Base-by-base conservation (phyloP, 1,284 basidiomycete genomes). In the Austroboletus rostrupii region DNA sequence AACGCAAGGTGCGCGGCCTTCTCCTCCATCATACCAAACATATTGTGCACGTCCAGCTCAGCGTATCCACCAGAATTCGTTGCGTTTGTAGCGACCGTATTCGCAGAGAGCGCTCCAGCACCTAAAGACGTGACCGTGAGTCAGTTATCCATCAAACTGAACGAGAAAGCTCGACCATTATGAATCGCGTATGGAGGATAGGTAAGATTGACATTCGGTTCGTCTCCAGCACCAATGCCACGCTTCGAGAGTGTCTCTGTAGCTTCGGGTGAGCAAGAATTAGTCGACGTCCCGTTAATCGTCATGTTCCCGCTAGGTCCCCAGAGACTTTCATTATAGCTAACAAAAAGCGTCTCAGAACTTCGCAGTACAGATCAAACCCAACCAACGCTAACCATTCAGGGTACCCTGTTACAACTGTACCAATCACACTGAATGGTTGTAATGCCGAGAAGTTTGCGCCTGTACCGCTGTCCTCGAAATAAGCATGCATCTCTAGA, bases 241-340 rank as follows among this genome's bases (percentile, higher is more conserved):
- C 66, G 60, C 39, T 48, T 67, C 6, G 42, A 50, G 20, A 55
- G 47, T 9, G 42, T 36, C 3, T 47, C 46, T 1, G 39, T 29
- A 3, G 38, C 47, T 13, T 57, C 42, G 8, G 54, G 48, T 33
- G 55, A 47, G 28, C 66, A 62, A 19, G 61, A 64, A 58, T 76
- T 84, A 0, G 85, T 88, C 35, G 76, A 64, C 0, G 70, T 77
- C 6, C 86, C 86, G 50, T 88, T 81, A 50, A 88, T 73, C 5
- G 84, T 86, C 58, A 88, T 77, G 59, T 90, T 90, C 0, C 87
- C 87, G 49, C 82, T 86, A 0, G 79, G 76, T 5, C 87, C 86
- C 59, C 73, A 88, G 6, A 78, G 62, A 1, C 74, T 75, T 20
- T 77, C 62, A 56, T 87, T 75, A 60, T 90, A 90, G 53, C 81